A percentile compares a stretch with the other conserved stretches of the same genome.
Evolutionary conservation across 2,329 filamentous ascomycete genomes (phyloP).

Genomic region (Ophiostoma sp.): DNA sequence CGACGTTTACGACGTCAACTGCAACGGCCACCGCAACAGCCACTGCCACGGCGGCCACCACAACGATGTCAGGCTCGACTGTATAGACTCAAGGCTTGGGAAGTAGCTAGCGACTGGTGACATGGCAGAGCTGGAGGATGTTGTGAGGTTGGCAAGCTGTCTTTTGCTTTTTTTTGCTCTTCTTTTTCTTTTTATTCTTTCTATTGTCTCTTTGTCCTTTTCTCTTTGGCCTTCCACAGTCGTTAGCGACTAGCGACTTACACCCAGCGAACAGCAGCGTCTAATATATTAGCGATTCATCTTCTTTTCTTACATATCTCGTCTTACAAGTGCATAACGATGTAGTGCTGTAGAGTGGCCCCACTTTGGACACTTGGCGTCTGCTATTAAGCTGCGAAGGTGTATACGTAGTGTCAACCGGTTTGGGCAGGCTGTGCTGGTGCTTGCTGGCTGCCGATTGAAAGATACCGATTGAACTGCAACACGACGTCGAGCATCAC

Average conservation of each 20-base stretch:
- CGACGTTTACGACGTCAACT: too few relatives aligned
- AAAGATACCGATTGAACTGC: background rate
- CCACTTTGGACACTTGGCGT: slow-evolving; percentile 13
- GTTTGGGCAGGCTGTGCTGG: background rate
- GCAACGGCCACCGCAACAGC: too few relatives aligned
- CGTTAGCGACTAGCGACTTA: background rate
- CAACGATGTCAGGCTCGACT: too few relatives aligned
- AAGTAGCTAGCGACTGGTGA: too few relatives aligned
- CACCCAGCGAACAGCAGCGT: background rate
- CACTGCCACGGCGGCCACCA: too few relatives aligned
- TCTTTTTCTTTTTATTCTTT: background rate
- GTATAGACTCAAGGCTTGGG: too few relatives aligned
- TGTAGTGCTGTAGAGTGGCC: background rate
- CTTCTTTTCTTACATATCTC: too few relatives aligned
- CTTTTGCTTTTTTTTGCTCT: background rate
- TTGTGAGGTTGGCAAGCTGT: too few relatives aligned
- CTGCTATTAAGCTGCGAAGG: background rate
- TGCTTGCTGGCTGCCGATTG: too few relatives aligned
- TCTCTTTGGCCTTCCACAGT: background rate
- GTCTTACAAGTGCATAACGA: background rate
- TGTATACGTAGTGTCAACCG: slow-evolving; percentile 1
- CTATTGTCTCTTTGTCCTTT: background rate
- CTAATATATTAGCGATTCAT: background rate
- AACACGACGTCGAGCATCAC: background rate
- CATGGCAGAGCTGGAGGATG: background rate